Conservation (phyloP, 2,329 filamentous ascomycete genomes). For the Piedraia hortae region DNA sequence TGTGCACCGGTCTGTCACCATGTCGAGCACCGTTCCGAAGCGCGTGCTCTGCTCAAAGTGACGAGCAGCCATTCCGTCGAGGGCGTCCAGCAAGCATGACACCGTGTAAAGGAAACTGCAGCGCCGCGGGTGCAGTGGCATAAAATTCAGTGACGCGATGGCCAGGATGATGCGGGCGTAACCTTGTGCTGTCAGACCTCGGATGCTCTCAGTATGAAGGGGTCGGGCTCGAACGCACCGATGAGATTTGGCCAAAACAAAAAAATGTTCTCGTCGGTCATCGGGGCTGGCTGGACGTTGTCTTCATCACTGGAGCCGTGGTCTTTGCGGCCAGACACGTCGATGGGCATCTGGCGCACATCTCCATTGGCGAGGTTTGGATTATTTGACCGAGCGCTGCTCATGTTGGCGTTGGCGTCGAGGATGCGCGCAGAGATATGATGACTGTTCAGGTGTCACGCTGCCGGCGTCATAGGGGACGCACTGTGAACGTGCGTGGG, state of each 20-base stretch:
- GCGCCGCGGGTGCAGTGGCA: constrained; percentile 92
- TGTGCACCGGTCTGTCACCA: constrained; percentile 96
- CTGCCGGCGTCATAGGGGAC: no score
- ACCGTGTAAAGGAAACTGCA: constrained; percentile 78
- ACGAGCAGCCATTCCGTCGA: constrained; percentile 81
- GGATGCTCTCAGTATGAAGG: constrained; percentile 1
- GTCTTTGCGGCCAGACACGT: no score
- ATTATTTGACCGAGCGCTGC: no score
- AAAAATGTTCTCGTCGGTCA: constrained; percentile 25
- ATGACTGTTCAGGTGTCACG: no score
- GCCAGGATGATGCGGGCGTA: constrained; percentile 30
- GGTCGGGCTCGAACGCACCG: constrained; percentile 14
- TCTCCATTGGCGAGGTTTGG: no score
- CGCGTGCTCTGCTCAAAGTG: constrained; percentile 71
- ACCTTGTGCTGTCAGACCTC: constrained; percentile 11
- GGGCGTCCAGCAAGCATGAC: constrained; percentile 80
- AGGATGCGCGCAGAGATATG: no score
- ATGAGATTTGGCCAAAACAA: constrained; percentile 26
- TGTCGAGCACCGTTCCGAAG: constrained; percentile 90
- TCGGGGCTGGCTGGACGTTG: constrained; percentile 4
- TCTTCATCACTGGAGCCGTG: no score
- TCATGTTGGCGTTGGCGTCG: no score
- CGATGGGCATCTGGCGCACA: no score
- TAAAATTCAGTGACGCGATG: constrained; percentile 86
- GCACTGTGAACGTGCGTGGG: no score